Conservation (phyloP, 441 rosid species). For the Mallotus japonicus region DNA sequence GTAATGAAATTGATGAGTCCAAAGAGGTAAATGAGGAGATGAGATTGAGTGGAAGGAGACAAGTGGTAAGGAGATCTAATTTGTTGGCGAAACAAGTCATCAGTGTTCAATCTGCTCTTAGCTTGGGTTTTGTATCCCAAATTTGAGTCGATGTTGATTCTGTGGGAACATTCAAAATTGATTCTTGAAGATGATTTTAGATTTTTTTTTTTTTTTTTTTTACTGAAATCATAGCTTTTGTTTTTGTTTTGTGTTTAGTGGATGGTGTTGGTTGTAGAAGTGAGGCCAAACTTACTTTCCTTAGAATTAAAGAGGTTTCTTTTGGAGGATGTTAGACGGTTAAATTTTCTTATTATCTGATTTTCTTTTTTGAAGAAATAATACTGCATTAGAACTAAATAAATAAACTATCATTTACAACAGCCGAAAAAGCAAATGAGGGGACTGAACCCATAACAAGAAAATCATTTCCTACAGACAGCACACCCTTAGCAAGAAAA, state of each 20-base stretch:
- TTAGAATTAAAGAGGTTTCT: conserved; percentile 78
- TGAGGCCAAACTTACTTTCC: conserved; percentile 75
- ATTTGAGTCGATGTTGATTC: conserved; percentile 74
- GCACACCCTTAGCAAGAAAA: no score
- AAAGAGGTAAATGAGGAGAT: not conserved
- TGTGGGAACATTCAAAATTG: conserved; percentile 24
- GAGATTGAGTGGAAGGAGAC: conserved; percentile 38
- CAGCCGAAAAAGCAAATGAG: no score
- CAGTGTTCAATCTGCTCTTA: conserved; percentile 65
- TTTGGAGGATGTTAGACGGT: conserved; percentile 62
- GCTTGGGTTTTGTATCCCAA: conserved; percentile 78
- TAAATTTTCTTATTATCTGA: conserved; percentile 21
- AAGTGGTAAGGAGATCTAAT: conserved; percentile 55
- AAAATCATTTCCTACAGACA: no score
- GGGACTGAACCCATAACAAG: no score
- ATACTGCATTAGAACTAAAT: no score
- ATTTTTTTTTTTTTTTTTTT: no score
- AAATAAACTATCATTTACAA: no score
- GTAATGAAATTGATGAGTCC: not conserved
- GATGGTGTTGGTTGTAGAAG: conserved; percentile 66
- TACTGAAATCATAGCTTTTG: not conserved
- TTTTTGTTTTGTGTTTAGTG: conserved; percentile 43
- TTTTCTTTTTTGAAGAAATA: no score
- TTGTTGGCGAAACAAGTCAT: conserved; percentile 84
- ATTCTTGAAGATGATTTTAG: not conserved